These are phyloP conservation scores for Meira miltonrushii DNA, from an alignment of 1,284 basidiomycete species.

Conservation along the genomic window DNA sequence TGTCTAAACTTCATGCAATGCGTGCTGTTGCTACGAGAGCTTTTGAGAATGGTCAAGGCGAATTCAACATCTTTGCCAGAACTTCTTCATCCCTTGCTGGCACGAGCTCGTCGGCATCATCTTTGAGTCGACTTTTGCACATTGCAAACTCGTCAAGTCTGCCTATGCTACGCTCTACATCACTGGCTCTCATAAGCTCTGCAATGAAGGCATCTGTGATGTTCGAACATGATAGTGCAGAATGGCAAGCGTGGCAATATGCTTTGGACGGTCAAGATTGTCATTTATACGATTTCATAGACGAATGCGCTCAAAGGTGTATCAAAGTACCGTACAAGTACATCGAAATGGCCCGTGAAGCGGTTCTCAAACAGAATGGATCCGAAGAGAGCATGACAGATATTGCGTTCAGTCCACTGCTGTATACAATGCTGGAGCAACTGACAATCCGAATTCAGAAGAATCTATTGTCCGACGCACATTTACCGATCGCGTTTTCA, in stretches of 20 bases:
- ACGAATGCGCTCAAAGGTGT: slow-evolving; percentile 79
- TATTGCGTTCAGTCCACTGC: slow-evolving; percentile 22
- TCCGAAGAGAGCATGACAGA: background rate
- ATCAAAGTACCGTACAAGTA: slow-evolving; percentile 80
- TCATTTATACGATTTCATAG: slow-evolving; percentile 69
- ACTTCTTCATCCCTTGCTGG: slow-evolving; percentile 52
- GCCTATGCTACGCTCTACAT: too few species aligned
- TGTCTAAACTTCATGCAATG: slow-evolving; percentile 73
- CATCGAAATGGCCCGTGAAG: slow-evolving; percentile 63
- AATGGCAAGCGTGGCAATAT: slow-evolving; percentile 70
- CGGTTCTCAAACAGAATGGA: slow-evolving; percentile 16
- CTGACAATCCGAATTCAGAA: slow-evolving; percentile 31
- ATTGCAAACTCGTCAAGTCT: too few species aligned
- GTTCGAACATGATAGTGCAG: slow-evolving; percentile 73
- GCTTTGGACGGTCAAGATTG: slow-evolving; percentile 59
- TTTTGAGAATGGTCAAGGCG: slow-evolving; percentile 35
- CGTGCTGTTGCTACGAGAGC: slow-evolving; percentile 50
- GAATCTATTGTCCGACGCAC: slow-evolving; percentile 14
- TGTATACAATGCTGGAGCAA: slow-evolving; percentile 33
- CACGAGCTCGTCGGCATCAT: too few species aligned
- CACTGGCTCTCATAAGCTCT: too few species aligned
- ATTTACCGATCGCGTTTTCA: slow-evolving; percentile 6
- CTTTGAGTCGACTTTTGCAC: too few species aligned
- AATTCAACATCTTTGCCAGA: slow-evolving; percentile 58
- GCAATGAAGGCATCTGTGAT: slow-evolving; percentile 54